phyloP scores from a whole-genome alignment of 164 flowering plant genomes.

The Houttuynia cordata region DNA sequence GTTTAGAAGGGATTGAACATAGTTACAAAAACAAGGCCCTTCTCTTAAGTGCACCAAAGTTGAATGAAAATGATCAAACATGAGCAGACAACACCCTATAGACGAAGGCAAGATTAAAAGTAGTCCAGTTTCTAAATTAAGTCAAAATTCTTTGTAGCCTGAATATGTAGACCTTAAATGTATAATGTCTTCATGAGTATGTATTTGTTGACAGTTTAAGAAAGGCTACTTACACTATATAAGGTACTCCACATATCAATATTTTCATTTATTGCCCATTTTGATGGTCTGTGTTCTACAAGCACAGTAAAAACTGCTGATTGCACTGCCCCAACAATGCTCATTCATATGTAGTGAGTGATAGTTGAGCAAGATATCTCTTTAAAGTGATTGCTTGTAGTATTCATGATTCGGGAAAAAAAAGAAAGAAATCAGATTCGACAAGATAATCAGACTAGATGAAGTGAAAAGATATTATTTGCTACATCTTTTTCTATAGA shows the following conservation, averaged over 20 bases:
- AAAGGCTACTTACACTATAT: slow-evolving; percentile 37
- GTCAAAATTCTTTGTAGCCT: too few relatives aligned
- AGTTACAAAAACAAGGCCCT: slow-evolving; percentile 79
- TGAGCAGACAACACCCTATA: slow-evolving; percentile 61
- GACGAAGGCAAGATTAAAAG: neutral
- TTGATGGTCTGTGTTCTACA: slow-evolving; percentile 30
- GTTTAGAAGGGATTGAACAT: slow-evolving; percentile 77
- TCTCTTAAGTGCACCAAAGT: slow-evolving; percentile 67
- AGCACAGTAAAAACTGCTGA: slow-evolving; percentile 55
- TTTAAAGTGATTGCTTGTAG: slow-evolving; percentile 58
- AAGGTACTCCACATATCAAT: slow-evolving; percentile 53
- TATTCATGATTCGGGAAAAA: neutral
- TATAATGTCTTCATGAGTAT: neutral
- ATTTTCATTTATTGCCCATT: slow-evolving; percentile 57
- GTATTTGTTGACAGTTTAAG: neutral
- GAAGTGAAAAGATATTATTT: too few relatives aligned
- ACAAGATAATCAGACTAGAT: too few relatives aligned
- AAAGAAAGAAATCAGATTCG: too few relatives aligned
- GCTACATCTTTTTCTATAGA: too few relatives aligned
- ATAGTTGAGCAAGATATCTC: slow-evolving; percentile 68
- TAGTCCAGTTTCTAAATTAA: neutral
- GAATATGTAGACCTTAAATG: too few relatives aligned
- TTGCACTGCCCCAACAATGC: slow-evolving; percentile 63
- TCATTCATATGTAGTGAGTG: slow-evolving; percentile 82
- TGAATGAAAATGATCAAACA: slow-evolving; percentile 47